Evolutionary conservation across 345 rosid genomes (phyloP), one percentile per base, ranked within the genome.

Genomic region (Citrus sinensis): DNA sequence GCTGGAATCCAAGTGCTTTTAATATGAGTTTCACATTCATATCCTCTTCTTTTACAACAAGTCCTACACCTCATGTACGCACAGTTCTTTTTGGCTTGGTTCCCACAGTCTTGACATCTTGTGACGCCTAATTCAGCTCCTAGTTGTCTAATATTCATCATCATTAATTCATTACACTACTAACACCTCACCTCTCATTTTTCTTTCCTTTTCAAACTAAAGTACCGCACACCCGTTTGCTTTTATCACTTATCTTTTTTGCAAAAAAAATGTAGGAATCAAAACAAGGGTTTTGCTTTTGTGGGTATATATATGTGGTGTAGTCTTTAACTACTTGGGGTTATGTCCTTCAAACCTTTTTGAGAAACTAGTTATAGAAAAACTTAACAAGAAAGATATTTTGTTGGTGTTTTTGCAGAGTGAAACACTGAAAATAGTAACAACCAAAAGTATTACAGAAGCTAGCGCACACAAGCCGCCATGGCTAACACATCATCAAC

Each of bases 51-150:
- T 58, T 75, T 79, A 30, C 85, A 82, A 24, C 85, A 82, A 40
- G 85, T 82, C 82, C 85, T 78, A 73, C 85, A 82, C 73, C 85
- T 75, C 85, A 64, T 70, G 79, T 78, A 71, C 17, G 10, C 56
- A 78, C 85, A 82, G 67, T 79, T 80, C 73, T 73, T 82, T 69
- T 82, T 82, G 9, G 85, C 85, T 66, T 82, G 85, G 85, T 82
- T 82, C 56, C 85, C 85, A 65, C 85, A 82, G 71, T 82, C 85
- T 79, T 79, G 80, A 74, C 85, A 82, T 75, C 85, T 82, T 14
- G 74, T 60, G 22, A 34, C 71, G 35, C 61, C 82, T 37, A 29
- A 46, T 60, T 65, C 70, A 34, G n/a, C 76, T 32, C 81, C 81
- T 54, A 69, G 30, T 14, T 56, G 34, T 67, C 80, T 77, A 63